phyloP scores from a whole-genome alignment of 2,329 filamentous ascomycete species.

The Clonostachys rosea region DNA sequence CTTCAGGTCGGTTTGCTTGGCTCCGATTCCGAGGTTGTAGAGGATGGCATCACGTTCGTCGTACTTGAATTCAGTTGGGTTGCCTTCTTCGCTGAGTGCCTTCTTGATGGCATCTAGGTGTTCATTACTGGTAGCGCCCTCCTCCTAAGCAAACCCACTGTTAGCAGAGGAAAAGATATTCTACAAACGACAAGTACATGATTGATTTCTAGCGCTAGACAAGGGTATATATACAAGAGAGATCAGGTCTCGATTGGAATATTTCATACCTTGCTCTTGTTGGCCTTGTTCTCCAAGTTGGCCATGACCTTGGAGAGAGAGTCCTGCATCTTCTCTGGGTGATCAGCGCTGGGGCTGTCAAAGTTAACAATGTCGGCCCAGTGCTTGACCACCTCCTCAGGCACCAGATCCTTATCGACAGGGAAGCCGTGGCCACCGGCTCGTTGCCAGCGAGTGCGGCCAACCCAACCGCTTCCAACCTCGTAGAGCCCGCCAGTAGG shows the following conservation, averaged over 20 bases:
- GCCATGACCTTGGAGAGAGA: slow-evolving; percentile 72
- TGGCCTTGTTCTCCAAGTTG: slow-evolving; percentile 77
- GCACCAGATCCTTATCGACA: slow-evolving; percentile 74
- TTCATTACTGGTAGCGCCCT: slow-evolving; percentile 45
- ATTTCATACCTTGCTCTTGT: slow-evolving; percentile 61
- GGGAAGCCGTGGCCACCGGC: slow-evolving; percentile 88
- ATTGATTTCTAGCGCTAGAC: background rate
- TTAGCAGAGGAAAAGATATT: background rate
- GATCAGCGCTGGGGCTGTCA: slow-evolving; percentile 79
- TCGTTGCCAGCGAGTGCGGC: slow-evolving; percentile 91
- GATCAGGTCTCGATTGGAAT: background rate
- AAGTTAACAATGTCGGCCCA: slow-evolving; percentile 83
- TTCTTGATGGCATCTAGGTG: slow-evolving; percentile 71
- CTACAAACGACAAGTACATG: slow-evolving; percentile 1
- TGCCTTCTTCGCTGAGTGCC: slow-evolving; percentile 66
- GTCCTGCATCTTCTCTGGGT: slow-evolving; percentile 76
- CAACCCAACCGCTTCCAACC: slow-evolving; percentile 91
- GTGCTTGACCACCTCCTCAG: slow-evolving; percentile 73
- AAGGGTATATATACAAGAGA: background rate
- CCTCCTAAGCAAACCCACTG: slow-evolving; percentile 10
- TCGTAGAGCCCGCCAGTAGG: slow-evolving; percentile 88
- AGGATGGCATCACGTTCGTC: slow-evolving; percentile 86
- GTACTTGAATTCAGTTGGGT: slow-evolving; percentile 74
- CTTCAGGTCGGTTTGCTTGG: slow-evolving; percentile 82
- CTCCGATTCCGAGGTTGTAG: slow-evolving; percentile 92